phyloP scores from a whole-genome alignment of 352 stramenopile genomes.

The Pythium myriotylum region DNA sequence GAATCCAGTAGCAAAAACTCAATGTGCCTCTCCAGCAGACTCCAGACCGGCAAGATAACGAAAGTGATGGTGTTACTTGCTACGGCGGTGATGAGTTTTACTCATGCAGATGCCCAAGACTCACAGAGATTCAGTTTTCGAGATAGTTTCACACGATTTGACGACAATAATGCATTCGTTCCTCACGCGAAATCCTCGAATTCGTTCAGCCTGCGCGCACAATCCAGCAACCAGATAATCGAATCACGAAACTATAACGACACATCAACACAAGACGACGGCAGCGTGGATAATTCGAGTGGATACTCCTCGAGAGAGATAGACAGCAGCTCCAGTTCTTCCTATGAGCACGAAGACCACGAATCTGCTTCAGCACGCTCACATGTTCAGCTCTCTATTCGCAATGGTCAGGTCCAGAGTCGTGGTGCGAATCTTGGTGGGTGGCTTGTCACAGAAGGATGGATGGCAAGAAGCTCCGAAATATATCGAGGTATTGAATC shows the following conservation, averaged over 20 bases:
- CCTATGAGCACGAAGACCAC: neutral
- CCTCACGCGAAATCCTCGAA: neutral
- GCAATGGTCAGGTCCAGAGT: slow-evolving; percentile 42
- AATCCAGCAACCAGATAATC: neutral
- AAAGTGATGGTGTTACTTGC: neutral
- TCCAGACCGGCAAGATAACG: too few relatives aligned
- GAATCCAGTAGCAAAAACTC: too few relatives aligned
- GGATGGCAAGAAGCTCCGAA: slow-evolving; percentile 66
- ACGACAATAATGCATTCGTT: neutral
- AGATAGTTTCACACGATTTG: neutral
- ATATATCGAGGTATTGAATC: slow-evolving; percentile 54
- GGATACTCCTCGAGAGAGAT: neutral
- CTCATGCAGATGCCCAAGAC: neutral
- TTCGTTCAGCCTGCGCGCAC: neutral
- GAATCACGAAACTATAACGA: neutral
- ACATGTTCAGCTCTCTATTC: slow-evolving; percentile 68
- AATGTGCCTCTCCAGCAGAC: too few relatives aligned
- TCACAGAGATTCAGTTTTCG: neutral
- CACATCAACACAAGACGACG: neutral
- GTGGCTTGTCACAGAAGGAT: slow-evolving; percentile 80
- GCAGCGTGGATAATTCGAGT: neutral
- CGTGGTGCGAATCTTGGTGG: slow-evolving; percentile 78
- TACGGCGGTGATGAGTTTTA: neutral
- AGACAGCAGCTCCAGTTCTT: neutral
- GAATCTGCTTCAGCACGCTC: neutral